Evolutionary conservation across 768 basidiomycete genomes (phyloP).

Genomic region (Boletales sp.): DNA sequence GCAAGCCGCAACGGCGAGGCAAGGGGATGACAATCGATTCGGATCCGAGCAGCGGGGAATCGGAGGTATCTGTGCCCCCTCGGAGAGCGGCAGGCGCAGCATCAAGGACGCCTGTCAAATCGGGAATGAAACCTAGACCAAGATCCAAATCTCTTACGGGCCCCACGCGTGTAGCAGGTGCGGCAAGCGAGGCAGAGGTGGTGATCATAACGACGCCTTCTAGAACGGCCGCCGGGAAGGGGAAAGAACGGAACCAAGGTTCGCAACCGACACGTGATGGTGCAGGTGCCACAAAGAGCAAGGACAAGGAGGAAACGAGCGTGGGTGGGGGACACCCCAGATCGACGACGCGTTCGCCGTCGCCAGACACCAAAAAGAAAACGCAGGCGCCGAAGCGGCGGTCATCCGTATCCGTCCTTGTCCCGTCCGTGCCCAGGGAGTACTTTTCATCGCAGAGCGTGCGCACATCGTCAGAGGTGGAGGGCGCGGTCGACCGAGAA

Average conservation of each 20-base stretch:
- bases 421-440: constrained; percentile 25
- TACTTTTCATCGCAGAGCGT: constrained; percentile 21
- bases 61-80: constrained; percentile 10
- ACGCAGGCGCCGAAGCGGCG: constrained; percentile 14
- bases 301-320: neutral
- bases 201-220: neutral
- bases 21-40: neutral
- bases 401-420: constrained; percentile 29
- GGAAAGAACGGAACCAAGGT: neutral
- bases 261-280: neutral
- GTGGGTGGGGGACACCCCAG: neutral
- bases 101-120: constrained; percentile 21
- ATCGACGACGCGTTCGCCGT: constrained; percentile 8
- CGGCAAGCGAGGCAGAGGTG: constrained; percentile 1
- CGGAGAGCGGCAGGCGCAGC: constrained; percentile 1
- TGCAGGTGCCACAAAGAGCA: neutral
- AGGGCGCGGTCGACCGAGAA: neutral
- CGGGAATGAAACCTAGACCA: constrained; percentile 25
- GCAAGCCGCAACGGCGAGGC: neutral
- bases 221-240: neutral
- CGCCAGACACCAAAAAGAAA: neutral
- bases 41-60: constrained; percentile 1
- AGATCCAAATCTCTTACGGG: constrained; percentile 9
- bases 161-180: neutral
- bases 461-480: neutral